These are phyloP conservation scores for Haplosporangium gracile DNA, from an alignment of 192 early-diverging fungal genomes.

Conservation along the genomic window DNA sequence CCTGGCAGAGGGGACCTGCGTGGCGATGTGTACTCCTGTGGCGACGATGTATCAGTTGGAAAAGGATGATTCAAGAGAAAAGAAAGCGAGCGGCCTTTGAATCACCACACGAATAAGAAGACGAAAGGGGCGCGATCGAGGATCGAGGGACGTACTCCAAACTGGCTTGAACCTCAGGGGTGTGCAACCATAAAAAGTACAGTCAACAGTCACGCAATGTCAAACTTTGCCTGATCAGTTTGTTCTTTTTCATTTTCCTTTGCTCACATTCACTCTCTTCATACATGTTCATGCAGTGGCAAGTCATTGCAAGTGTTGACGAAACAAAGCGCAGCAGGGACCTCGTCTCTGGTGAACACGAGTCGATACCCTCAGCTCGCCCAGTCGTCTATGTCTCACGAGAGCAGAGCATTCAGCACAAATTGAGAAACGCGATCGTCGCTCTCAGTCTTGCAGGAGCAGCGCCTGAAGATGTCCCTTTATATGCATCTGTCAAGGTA, in stretches of 20 bases:
- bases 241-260: background rate
- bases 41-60: background rate
- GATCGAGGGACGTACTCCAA: background rate
- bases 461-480: background rate
- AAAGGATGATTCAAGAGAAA: background rate
- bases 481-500: slow-evolving; percentile 38
- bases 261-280: background rate
- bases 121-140: background rate
- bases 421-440: slow-evolving; percentile 35
- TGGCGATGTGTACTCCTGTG: background rate
- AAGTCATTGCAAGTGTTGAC: slow-evolving; percentile 43
- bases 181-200: background rate
- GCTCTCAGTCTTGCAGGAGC: slow-evolving; percentile 25
- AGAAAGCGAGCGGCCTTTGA: background rate
- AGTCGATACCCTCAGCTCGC: slow-evolving; percentile 14
- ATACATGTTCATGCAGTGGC: background rate
- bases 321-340: slow-evolving; percentile 10
- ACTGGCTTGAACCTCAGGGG: background rate
- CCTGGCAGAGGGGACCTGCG: background rate
- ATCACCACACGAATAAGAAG: background rate
- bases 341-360: background rate
- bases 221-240: slow-evolving; percentile 9
- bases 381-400: slow-evolving; percentile 38
- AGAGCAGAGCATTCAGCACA: slow-evolving; percentile 27
- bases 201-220: background rate